phyloP scores from a whole-genome alignment of 1,284 basidiomycete species.

The Amylostereum areolatum region DNA sequence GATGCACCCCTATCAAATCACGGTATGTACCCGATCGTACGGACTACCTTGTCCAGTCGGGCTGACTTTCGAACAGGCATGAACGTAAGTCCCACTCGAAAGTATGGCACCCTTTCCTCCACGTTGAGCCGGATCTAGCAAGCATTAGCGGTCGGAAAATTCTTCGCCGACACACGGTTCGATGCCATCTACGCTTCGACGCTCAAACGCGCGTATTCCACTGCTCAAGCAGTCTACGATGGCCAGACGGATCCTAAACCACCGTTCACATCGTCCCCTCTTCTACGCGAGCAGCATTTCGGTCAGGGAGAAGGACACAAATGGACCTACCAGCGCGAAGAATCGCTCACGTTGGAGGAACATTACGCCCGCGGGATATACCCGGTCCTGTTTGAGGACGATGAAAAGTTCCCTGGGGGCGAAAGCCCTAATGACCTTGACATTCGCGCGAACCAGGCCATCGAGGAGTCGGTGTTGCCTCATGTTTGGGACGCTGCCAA shows the following conservation, averaged over 20 bases:
- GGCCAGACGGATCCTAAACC: slow-evolving; percentile 48
- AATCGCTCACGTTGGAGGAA: slow-evolving; percentile 36
- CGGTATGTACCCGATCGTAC: slow-evolving; percentile 40
- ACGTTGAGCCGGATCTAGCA: slow-evolving; percentile 44
- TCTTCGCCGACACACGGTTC: slow-evolving; percentile 53
- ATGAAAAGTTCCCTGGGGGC: slow-evolving; percentile 62
- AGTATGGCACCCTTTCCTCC: neutral
- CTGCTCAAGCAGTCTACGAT: slow-evolving; percentile 58
- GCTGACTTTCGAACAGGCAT: slow-evolving; percentile 39
- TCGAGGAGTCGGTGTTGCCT: slow-evolving; percentile 58
- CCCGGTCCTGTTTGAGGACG: slow-evolving; percentile 40
- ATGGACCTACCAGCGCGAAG: slow-evolving; percentile 31
- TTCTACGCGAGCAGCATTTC: slow-evolving; percentile 65
- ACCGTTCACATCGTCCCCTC: slow-evolving; percentile 41
- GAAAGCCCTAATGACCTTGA: slow-evolving; percentile 71
- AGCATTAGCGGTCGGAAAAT: slow-evolving; percentile 72
- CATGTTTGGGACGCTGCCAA: slow-evolving; percentile 40
- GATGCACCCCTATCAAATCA: slow-evolving; percentile 82
- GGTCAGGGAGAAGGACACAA: slow-evolving; percentile 69
- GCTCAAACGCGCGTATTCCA: slow-evolving; percentile 71
- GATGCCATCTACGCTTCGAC: slow-evolving; percentile 75
- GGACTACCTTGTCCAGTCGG: neutral
- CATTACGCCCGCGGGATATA: slow-evolving; percentile 48
- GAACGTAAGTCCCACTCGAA: slow-evolving; percentile 39
- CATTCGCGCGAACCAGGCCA: slow-evolving; percentile 49